Conservation (phyloP, 352 stramenopile genomes). For the Globisporangium spiculum region DNA sequence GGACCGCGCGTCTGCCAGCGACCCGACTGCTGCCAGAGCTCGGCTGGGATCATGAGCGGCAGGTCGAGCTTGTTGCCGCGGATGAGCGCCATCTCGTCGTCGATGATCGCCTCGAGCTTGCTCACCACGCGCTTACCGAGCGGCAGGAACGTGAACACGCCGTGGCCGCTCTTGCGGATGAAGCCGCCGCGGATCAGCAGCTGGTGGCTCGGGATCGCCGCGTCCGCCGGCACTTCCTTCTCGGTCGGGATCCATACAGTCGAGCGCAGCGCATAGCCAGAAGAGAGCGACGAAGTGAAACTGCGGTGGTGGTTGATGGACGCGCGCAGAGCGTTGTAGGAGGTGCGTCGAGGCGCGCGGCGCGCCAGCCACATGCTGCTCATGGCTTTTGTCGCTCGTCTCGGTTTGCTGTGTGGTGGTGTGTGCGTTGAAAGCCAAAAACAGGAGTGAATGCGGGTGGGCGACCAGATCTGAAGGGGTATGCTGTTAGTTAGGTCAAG, state of each 20-base stretch:
- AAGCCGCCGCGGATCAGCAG: slow-evolving; percentile 83
- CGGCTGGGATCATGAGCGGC: slow-evolving; percentile 64
- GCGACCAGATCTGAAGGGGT: background rate
- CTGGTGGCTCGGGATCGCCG: slow-evolving; percentile 81
- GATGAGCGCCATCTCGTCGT: slow-evolving; percentile 76
- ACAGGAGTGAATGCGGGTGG: background rate
- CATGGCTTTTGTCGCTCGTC: background rate
- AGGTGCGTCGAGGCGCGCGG: background rate
- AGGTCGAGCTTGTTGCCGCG: slow-evolving; percentile 83
- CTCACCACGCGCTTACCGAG: slow-evolving; percentile 67
- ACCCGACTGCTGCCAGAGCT: slow-evolving; percentile 82
- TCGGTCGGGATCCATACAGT: slow-evolving; percentile 71
- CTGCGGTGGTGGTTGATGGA: background rate
- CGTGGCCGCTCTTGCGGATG: slow-evolving; percentile 81
- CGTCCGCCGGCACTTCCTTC: slow-evolving; percentile 73
- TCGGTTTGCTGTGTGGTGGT: no score
- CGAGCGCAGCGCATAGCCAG: slow-evolving; percentile 34
- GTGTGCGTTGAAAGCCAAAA: background rate
- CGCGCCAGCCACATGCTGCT: slow-evolving; percentile 11
- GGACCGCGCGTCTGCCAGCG: slow-evolving; percentile 79
- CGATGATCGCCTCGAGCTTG: slow-evolving; percentile 83
- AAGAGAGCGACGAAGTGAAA: background rate
- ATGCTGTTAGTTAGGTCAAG: background rate
- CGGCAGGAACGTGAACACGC: slow-evolving; percentile 77
- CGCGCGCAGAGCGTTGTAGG: background rate